Percentiles rank a stretch among this genome's conserved stretches.
Conservation (phyloP, 2,329 filamentous ascomycete genomes). For the Fusarium coicis region DNA sequence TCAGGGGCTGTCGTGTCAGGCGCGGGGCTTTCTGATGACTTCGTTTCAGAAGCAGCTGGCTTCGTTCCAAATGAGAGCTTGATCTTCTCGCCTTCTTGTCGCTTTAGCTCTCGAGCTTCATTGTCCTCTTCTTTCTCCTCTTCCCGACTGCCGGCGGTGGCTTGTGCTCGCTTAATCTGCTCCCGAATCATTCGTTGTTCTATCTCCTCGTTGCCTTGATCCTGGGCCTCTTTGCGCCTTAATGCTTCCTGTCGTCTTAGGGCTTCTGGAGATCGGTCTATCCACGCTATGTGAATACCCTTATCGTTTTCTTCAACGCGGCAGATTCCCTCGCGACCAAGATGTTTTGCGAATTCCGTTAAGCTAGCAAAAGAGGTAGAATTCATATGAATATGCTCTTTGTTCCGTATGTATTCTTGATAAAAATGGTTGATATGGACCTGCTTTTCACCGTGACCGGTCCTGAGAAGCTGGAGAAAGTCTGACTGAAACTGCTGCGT, state of each 20-base stretch:
- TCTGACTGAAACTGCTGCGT: constrained; percentile 83
- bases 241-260: constrained; percentile 83
- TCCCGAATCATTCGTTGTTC: constrained; percentile 85
- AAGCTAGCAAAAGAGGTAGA: constrained; percentile 51
- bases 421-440: constrained; percentile 94
- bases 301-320: constrained; percentile 90
- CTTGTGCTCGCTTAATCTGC: constrained; percentile 82
- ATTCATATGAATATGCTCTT: constrained; percentile 85
- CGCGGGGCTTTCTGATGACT: constrained; percentile 32
- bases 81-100: constrained; percentile 79
- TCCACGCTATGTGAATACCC: constrained; percentile 87
- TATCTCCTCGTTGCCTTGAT: constrained; percentile 89
- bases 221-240: constrained; percentile 83
- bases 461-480: constrained; percentile 80
- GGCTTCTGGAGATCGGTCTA: constrained; percentile 90
- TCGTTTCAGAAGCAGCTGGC: constrained; percentile 34
- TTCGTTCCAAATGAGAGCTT: constrained; percentile 73
- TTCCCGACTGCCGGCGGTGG: constrained; percentile 55
- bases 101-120: constrained; percentile 61
- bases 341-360: constrained; percentile 88
- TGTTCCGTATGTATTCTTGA: constrained; percentile 89
- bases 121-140: constrained; percentile 55
- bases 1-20: constrained; percentile 13
- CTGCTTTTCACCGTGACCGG: constrained; percentile 89
- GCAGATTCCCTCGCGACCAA: constrained; percentile 88